Conservation (phyloP, 2,329 filamentous ascomycete genomes). For the Pseudocercospora ulei region DNA sequence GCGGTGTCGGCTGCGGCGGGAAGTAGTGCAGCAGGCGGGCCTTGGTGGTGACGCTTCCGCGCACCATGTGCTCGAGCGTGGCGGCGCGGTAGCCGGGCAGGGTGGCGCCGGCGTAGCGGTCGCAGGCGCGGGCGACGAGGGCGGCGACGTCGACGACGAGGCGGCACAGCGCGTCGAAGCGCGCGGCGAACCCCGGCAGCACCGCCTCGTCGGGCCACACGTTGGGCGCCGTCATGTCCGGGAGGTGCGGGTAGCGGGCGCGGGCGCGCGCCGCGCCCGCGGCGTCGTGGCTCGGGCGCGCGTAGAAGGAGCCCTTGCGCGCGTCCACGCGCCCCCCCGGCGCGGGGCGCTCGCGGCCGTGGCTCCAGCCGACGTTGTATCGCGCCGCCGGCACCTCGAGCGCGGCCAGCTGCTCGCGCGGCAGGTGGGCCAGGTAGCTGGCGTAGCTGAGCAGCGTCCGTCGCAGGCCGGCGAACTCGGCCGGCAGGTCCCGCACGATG, state of each 20-base stretch:
- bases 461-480: constrained; percentile 61
- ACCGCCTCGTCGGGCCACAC: constrained; percentile 66
- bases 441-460: constrained; percentile 70
- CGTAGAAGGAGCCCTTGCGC: constrained; percentile 74
- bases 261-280: constrained; percentile 50
- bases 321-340: constrained; percentile 70
- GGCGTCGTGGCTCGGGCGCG: constrained; percentile 55
- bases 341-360: constrained; percentile 70
- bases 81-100: constrained; percentile 65
- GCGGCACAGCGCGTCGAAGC: constrained; percentile 64
- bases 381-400: constrained; percentile 47
- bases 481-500: constrained; percentile 75
- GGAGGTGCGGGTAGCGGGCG: constrained; percentile 51
- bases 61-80: constrained; percentile 80
- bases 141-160: constrained; percentile 84
- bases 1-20: constrained; percentile 40
- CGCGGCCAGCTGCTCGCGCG: constrained; percentile 54
- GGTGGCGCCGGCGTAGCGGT: constrained; percentile 69
- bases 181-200: constrained; percentile 64
- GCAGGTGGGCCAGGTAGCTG: constrained; percentile 77
- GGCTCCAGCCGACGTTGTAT: constrained; percentile 63
- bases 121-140: constrained; percentile 81
- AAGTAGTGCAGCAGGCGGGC: constrained; percentile 90
- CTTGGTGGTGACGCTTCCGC: constrained; percentile 77
- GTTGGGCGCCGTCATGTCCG: constrained; percentile 83